phyloP scores from a whole-genome alignment of 805 yeast species.

The Kazachstania africana region DNA sequence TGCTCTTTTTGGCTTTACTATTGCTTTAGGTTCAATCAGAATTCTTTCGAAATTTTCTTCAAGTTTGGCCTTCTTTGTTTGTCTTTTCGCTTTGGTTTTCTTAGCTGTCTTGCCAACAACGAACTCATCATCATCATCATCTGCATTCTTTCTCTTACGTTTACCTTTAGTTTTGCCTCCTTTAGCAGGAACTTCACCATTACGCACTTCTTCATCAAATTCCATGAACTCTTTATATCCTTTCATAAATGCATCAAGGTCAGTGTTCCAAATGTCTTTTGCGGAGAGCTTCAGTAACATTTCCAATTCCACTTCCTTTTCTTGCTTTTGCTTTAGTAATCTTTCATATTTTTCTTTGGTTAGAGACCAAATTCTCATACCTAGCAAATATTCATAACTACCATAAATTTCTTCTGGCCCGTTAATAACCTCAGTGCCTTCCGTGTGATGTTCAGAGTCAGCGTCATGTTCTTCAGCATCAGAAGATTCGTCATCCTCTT shows the following conservation, averaged over 20 bases:
- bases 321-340: conserved; percentile 60
- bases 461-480: conserved; percentile 11
- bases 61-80: conserved; percentile 13
- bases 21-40: conserved; percentile 17
- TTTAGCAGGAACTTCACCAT: conserved; percentile 35
- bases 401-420: conserved; percentile 42
- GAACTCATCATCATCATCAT: conserved; percentile 26
- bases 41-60: conserved; percentile 21
- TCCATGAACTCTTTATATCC: conserved; percentile 59
- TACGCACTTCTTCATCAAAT: conserved; percentile 51
- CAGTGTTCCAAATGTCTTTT: conserved; percentile 80
- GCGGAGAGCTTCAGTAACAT: conserved; percentile 55
- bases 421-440: conserved; percentile 27
- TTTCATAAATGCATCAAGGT: conserved; percentile 59
- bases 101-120: conserved; percentile 16
- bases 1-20: conserved; percentile 14
- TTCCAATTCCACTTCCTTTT: conserved; percentile 60
- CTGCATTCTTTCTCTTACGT: conserved; percentile 15
- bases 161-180: conserved; percentile 32
- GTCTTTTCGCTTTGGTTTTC: conserved; percentile 6
- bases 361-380: conserved; percentile 89
- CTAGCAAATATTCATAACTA: conserved; percentile 75
- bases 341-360: conserved; percentile 82
- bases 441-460: conserved; percentile 31
- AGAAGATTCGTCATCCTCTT: conserved; percentile 22